Percentiles rank a stretch among this genome's conserved stretches.
These are phyloP conservation scores for Podila verticillata DNA, from an alignment of 192 early-diverging fungal species.

Conservation along the genomic window DNA sequence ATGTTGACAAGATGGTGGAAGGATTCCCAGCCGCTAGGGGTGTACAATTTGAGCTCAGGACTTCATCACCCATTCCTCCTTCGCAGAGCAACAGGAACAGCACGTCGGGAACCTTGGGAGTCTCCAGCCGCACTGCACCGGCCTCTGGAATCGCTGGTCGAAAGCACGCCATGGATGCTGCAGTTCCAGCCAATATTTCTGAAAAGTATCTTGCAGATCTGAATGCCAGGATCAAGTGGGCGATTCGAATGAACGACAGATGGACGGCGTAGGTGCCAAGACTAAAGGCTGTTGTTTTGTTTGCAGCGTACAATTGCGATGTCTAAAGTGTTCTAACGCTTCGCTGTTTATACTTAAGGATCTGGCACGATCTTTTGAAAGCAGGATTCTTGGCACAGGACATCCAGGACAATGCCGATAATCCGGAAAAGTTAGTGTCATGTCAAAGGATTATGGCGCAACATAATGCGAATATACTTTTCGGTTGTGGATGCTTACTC, in stretches of 20 bases:
- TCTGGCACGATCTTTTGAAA: slow-evolving; percentile 77
- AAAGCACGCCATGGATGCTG: slow-evolving; percentile 25
- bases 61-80: slow-evolving; percentile 21
- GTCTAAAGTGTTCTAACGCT: not conserved
- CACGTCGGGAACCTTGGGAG: no score
- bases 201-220: slow-evolving; percentile 73
- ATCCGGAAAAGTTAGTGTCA: slow-evolving; percentile 64
- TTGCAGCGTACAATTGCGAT: not conserved
- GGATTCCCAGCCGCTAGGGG: slow-evolving; percentile 56
- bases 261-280: slow-evolving; percentile 70
- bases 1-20: slow-evolving; percentile 71
- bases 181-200: slow-evolving; percentile 52
- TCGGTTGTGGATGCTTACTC: not conserved
- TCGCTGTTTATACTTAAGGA: slow-evolving; percentile 48
- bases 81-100: slow-evolving; percentile 14
- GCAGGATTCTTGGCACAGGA: slow-evolving; percentile 90
- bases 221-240: slow-evolving; percentile 78
- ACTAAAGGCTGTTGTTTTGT: not conserved
- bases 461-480: not conserved
- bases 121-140: not conserved
- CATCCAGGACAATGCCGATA: slow-evolving; percentile 74
- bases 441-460: not conserved
- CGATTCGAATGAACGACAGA: slow-evolving; percentile 72
- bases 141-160: not conserved
- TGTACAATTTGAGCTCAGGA: slow-evolving; percentile 40